Percentiles rank a stretch among this genome's conserved stretches.
phyloP scores from a whole-genome alignment of 371 early-diverging fungal genomes.

The Mortierella sp. region DNA sequence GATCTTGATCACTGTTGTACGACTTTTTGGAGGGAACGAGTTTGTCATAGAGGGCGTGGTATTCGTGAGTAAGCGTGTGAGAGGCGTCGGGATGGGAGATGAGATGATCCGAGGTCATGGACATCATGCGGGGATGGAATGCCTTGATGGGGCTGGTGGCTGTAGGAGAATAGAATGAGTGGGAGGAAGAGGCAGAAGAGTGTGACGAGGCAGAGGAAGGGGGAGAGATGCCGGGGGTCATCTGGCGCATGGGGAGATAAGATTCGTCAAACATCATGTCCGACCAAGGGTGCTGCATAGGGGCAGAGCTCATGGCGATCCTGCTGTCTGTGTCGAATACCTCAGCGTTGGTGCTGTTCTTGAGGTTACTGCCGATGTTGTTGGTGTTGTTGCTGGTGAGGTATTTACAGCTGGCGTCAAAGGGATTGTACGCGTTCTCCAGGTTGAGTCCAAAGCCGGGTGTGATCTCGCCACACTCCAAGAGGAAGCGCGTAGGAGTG shows the following conservation, averaged over 20 bases:
- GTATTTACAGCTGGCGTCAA: slow-evolving; percentile 57
- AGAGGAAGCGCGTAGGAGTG: slow-evolving; percentile 60
- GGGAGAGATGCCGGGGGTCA: slow-evolving; percentile 17
- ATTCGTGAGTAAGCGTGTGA: slow-evolving; percentile 29
- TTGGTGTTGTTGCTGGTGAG: slow-evolving; percentile 25
- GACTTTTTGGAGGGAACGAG: slow-evolving; percentile 26
- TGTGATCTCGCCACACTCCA: slow-evolving; percentile 57
- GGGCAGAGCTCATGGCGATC: slow-evolving; percentile 11
- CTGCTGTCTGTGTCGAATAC: slow-evolving; percentile 16
- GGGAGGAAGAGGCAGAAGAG: not conserved
- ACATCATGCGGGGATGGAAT: slow-evolving; percentile 26
- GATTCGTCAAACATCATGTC: slow-evolving; percentile 37
- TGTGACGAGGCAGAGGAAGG: slow-evolving; percentile 17
- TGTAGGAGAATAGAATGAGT: slow-evolving; percentile 8
- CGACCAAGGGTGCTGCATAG: slow-evolving; percentile 37
- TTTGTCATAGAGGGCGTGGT: slow-evolving; percentile 20
- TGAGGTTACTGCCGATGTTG: slow-evolving; percentile 26
- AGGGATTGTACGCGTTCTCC: slow-evolving; percentile 58
- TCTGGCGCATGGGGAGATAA: slow-evolving; percentile 29
- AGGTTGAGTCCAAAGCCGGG: slow-evolving; percentile 49
- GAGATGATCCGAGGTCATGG: slow-evolving; percentile 22
- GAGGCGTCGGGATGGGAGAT: slow-evolving; percentile 10
- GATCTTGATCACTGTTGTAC: slow-evolving; percentile 38
- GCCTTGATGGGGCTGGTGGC: not conserved
- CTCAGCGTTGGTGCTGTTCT: slow-evolving; percentile 16